Evolutionary conservation across 345 rosid species (phyloP).

Genomic region (Syzygium aromaticum): DNA sequence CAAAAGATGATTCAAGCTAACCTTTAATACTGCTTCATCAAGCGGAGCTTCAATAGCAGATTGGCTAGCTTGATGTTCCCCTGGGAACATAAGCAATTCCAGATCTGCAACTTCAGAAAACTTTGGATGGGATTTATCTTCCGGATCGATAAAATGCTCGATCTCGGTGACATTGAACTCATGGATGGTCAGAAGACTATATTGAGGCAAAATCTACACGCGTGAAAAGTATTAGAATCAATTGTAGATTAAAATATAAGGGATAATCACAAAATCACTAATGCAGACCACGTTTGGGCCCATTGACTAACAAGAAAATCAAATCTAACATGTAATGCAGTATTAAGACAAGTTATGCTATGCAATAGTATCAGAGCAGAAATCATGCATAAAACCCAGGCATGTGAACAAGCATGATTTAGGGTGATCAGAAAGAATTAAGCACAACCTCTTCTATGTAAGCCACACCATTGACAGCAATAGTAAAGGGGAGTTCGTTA

Average conservation of each 20-base stretch:
- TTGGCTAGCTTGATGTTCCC: conserved; percentile 71
- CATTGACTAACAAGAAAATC: neutral
- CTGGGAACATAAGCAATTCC: conserved; percentile 84
- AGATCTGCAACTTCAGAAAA: conserved; percentile 51
- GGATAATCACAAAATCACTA: neutral
- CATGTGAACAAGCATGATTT: neutral
- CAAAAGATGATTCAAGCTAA: neutral
- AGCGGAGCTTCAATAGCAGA: conserved; percentile 51
- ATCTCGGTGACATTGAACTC: conserved; percentile 90
- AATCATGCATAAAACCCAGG: neutral
- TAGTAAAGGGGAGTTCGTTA: conserved; percentile 88
- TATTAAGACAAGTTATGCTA: neutral
- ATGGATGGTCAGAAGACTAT: conserved; percentile 77
- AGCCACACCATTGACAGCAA: conserved; percentile 92
- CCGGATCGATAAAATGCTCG: conserved; percentile 94
- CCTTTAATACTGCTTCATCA: conserved; percentile 65
- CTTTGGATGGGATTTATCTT: conserved; percentile 81
- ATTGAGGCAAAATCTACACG: conserved; percentile 82
- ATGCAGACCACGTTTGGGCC: neutral
- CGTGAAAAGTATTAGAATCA: neutral
- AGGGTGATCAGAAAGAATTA: neutral
- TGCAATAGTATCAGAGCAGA: neutral
- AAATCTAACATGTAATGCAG: neutral
- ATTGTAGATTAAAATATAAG: neutral
- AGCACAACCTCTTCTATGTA: conserved; percentile 70